Percentiles rank a stretch among this genome's conserved stretches.
These are phyloP conservation scores for Hansenula sp. DNA, from an alignment of 1,139 yeast species.

Conservation along the genomic window DNA sequence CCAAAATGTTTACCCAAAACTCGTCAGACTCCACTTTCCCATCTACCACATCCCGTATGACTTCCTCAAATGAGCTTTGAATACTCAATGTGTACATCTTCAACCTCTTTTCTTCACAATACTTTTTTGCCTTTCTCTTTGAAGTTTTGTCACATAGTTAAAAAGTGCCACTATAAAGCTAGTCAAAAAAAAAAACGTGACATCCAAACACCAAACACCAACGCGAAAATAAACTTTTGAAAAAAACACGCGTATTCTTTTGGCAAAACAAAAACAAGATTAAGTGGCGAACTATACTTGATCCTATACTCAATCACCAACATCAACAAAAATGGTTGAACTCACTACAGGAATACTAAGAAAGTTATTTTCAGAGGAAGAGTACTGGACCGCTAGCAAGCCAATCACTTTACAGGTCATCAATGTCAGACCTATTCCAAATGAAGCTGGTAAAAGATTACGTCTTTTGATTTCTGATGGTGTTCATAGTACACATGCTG, in stretches of 20 bases:
- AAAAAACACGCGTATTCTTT: background rate
- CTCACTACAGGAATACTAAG: constrained; percentile 14
- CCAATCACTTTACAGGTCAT: constrained; percentile 45
- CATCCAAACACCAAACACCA: background rate
- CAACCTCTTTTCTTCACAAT: background rate
- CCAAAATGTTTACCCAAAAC: constrained; percentile 40
- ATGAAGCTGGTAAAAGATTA: constrained; percentile 43
- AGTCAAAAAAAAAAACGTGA: background rate
- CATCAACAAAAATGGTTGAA: background rate
- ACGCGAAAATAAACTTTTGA: background rate
- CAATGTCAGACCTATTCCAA: constrained; percentile 40
- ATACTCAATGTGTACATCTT: constrained; percentile 23
- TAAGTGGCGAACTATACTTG: background rate
- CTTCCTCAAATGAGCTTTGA: constrained; percentile 40
- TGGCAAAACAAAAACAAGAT: background rate
- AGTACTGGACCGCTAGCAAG: constrained; percentile 12
- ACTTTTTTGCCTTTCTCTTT: no score
- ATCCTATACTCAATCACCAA: background rate
- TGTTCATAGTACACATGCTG: constrained; percentile 54
- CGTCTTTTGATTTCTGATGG: constrained; percentile 67
- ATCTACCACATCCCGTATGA: constrained; percentile 31
- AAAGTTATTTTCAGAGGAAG: constrained; percentile 16
- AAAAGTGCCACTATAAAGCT: no score
- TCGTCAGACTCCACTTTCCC: constrained; percentile 24
- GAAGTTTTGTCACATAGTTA: no score